Base-by-base conservation (phyloP, 1,284 basidiomycete species). In the Rhodotorula sp. region DNA sequence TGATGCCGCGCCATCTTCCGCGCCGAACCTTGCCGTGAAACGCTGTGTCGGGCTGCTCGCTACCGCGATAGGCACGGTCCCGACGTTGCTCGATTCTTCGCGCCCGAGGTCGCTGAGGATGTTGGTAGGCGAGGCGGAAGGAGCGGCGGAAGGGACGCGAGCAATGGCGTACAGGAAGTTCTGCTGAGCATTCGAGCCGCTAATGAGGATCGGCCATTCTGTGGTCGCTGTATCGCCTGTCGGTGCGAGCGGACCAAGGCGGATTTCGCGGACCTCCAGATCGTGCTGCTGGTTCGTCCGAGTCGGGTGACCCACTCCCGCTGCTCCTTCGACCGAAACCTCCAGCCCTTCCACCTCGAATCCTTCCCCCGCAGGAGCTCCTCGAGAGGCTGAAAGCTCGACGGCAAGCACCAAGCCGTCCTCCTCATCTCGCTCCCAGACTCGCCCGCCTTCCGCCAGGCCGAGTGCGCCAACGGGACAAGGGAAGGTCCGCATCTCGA, bases 101-200 rank as follows among this genome's bases (percentile, higher is more conserved):
- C 30, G 10, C 16, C 59, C 22, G 24, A 16, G 9, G 4, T 44
- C 40, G 56, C 56, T 34, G 16, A 10, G 22, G 2, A n/a, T 18
- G 18, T 16, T 28, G 57, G 16, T 28, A 8, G 44, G 9, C 20
- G 20, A 48, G 47, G 10, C 75, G 73, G 8, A 79, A 51, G 7
- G 22, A 37, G 46, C 54, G 7, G 55, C 47, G 11, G 48, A 61
- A 1, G 64, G 80, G 77, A 91, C 89, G 13, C 87, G 86, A 4
- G 54, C 54, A 15, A 94, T 89, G 0, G 89, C 88, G 76, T 94
- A 94, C 11, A 95, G 84, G 28, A 94, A 83, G 78, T 94, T 94
- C 77, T 88, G 90, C 80, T 94, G 92, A 10, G 46, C 8, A 18
- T 10, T 62, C 91, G 90, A 69, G 84, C 82, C 2, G 87, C 83